Evolutionary conservation across 805 yeast species (phyloP).

Genomic region (Zygosaccharomyces pseudorouxii): DNA sequence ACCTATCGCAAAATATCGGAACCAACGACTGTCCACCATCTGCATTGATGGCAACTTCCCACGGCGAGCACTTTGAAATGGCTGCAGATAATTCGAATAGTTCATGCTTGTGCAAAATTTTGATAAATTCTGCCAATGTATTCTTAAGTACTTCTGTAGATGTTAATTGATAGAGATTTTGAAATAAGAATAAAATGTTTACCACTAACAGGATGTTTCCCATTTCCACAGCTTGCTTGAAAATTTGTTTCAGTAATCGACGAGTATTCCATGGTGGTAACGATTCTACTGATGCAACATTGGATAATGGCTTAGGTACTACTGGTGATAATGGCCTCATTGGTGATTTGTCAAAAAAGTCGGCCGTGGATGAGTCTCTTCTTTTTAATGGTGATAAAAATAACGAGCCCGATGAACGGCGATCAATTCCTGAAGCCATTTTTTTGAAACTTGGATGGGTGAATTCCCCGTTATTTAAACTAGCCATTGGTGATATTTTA

Average conservation of each 20-base stretch:
- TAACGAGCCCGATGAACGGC: slow-evolving; percentile 2
- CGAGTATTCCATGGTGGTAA: slow-evolving; percentile 33
- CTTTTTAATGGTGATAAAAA: slow-evolving; percentile 3
- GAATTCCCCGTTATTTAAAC: slow-evolving; percentile 8
- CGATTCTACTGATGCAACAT: neutral
- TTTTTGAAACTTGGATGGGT: neutral
- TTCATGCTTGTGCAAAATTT: slow-evolving; percentile 32
- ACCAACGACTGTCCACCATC: slow-evolving; percentile 37
- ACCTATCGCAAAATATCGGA: slow-evolving; percentile 56
- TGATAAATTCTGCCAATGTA: slow-evolving; percentile 30
- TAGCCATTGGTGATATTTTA: slow-evolving; percentile 13
- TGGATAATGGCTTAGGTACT: neutral
- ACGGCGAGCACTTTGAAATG: slow-evolving; percentile 32
- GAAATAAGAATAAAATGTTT: slow-evolving; percentile 30
- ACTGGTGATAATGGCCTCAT: neutral
- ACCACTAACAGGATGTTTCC: slow-evolving; percentile 32
- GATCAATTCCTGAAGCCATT: neutral
- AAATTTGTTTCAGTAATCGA: slow-evolving; percentile 29
- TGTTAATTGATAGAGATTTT: slow-evolving; percentile 27
- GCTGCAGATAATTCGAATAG: slow-evolving; percentile 34
- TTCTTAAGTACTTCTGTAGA: slow-evolving; percentile 27
- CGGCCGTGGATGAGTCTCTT: neutral
- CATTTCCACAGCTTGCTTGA: slow-evolving; percentile 29
- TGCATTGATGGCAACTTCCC: slow-evolving; percentile 30
- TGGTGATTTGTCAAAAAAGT: neutral